Base-by-base conservation (phyloP, 2,329 filamentous ascomycete species). In the Colletotrichum falcatum region DNA sequence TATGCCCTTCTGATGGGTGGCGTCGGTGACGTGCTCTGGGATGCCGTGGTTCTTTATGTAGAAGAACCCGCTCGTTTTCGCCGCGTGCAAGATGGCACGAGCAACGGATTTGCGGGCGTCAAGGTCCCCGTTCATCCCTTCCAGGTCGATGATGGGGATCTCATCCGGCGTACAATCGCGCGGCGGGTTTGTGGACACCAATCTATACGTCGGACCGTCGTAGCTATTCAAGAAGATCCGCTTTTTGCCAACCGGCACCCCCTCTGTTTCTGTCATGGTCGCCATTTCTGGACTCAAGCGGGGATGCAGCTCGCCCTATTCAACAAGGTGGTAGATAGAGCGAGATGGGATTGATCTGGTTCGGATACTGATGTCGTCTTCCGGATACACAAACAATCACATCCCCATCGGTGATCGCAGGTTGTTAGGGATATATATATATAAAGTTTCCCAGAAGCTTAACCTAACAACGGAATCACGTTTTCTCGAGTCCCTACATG, bases 11-110 rank as follows among this genome's bases (percentile, higher is more conserved):
- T 60, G 33, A 64, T 73, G 69, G 1, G 74, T 69, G 1, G 66
- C 66, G 2, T 73, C 66, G 16, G 80, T 81, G 5, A 73, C 73
- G 37, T 78, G 74, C 37, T 80, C 75, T 0, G 77, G 63, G 16
- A 84, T 82, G 0, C 82, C 82, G 73, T 84, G 81, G 51, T 85
- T 84, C 70, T 80, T 81, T 68, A 85, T 78, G 66, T 85, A 85
- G 73, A 86, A 85, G 74, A 85, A 85, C 0, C 84, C 84, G 0
- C 79, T 84, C 46, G 79, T 82, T 28, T 82, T 76, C 5, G 82
- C 80, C 0, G 83, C 83, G 14, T 77, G 73, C 58, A 78, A 77
- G 3, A 86, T 79, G 16, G 79, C 73, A 4, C 72, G 60, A 0
- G 84, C 84, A 1, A 86, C 74, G 1, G 72, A 71, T 46, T 80